Conservation (phyloP, 2,329 filamentous ascomycete genomes). For the Paradendryphiella salina region DNA sequence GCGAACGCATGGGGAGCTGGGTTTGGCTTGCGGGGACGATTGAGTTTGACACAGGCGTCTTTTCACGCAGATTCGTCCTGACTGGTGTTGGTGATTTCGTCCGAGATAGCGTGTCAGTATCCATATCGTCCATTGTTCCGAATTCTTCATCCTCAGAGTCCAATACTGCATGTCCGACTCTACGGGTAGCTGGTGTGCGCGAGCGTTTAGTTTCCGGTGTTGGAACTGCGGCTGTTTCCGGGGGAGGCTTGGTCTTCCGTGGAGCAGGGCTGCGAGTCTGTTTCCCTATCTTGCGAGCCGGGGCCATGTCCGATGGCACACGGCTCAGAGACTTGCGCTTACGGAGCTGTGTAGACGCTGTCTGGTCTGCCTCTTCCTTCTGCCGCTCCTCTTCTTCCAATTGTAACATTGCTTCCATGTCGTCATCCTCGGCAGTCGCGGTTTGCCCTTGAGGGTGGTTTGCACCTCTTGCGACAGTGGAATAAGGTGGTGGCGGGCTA, state of each 20-base stretch:
- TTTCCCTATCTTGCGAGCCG: slow-evolving; percentile 38
- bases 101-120: slow-evolving; percentile 20
- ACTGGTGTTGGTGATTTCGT: slow-evolving; percentile 16
- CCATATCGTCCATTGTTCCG: slow-evolving; percentile 34
- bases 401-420: slow-evolving; percentile 17
- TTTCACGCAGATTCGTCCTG: slow-evolving; percentile 16
- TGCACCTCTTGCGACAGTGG: slow-evolving; percentile 41
- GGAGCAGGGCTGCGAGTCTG: slow-evolving; percentile 30
- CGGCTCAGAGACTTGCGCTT: slow-evolving; percentile 42
- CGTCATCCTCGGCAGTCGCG: slow-evolving; percentile 7
- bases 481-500: slow-evolving; percentile 51
- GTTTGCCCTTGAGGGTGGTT: background rate
- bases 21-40: slow-evolving; percentile 14
- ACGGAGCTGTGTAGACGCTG: slow-evolving; percentile 16
- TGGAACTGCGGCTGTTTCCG: background rate
- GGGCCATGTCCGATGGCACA: slow-evolving; percentile 32
- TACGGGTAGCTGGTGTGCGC: slow-evolving; percentile 21
- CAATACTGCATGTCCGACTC: slow-evolving; percentile 27
- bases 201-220: background rate
- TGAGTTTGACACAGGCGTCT: slow-evolving; percentile 18
- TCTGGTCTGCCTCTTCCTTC: slow-evolving; percentile 10
- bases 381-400: slow-evolving; percentile 22
- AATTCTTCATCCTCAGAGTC: slow-evolving; percentile 43
- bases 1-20: slow-evolving; percentile 33
- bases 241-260: slow-evolving; percentile 1